Evolutionary conservation across 2,329 filamentous ascomycete genomes (phyloP), one percentile per base, ranked within the genome.

Genomic region (Zalaria obscura): DNA sequence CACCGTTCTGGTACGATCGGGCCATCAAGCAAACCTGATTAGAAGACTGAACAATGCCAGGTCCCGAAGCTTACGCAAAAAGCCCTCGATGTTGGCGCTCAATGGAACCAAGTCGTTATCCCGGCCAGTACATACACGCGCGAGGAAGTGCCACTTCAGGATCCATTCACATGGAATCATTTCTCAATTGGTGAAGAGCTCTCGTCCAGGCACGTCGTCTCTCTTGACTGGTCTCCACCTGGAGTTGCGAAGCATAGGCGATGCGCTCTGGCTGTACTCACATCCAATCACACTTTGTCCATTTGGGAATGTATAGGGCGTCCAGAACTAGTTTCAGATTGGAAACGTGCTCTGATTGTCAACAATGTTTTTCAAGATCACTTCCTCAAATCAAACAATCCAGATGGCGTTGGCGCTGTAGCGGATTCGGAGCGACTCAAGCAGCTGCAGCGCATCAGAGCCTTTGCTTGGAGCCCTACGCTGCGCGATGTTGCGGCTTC

Each of bases 141-240:
- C 7, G 55, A 60, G 5, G 75, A 78, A 51, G 49, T 67, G 2
- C 61, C 64, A 3, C 47, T 59, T 18, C 64, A 66, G 39, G 54
- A 65, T 7, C 67, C 71, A 6, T 62, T 68, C 10, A 59, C 63
- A 8, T 61, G 67, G 27, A 50, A 60, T 9, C 57, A 63, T 11
- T 73, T 71, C 50, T 77, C 74, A 0, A 52, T 77, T 25, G 75
- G 73, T 2, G 72, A 75, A 47, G 75, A 79, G 50, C 67, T 75
- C 40, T 77, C 74, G 0, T 51, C 59, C 2, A 70, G 70, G 45
- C 60, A 60, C 35, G 66, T 73, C 3, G 55, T 64, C n/a, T 58
- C 58, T 2, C 50, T 77, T 25, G 58, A 64, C 5, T 79, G 75
- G 75, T 78, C 75, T 4, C 61, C 69, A 2, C 62, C 69, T 5